Conservation (phyloP, 768 basidiomycete species). For the Leccinellum albellum region DNA sequence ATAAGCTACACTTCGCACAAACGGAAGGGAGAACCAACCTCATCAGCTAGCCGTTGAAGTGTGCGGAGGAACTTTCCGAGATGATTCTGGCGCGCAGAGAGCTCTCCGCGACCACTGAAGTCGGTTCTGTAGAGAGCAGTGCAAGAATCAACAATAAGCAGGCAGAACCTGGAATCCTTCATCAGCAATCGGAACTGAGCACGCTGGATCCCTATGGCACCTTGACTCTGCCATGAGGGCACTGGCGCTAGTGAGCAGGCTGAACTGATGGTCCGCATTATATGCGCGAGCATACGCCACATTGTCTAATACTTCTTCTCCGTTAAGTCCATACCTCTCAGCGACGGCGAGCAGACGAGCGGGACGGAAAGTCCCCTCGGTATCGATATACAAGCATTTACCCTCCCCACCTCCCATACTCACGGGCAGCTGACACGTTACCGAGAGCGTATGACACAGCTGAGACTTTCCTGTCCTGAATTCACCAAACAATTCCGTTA, state of each 20-base stretch:
- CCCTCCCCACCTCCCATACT: conserved; percentile 99
- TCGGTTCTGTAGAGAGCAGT: conserved; percentile 95
- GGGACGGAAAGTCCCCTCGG: conserved; percentile 98
- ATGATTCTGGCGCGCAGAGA: conserved; percentile 93
- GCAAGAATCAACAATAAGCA: conserved; percentile 94
- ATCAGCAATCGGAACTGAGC: conserved; percentile 5
- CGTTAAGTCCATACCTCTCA: conserved; percentile 93
- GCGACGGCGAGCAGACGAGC: conserved; percentile 92
- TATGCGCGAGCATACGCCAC: conserved; percentile 98
- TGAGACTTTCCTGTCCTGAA: conserved; percentile 99
- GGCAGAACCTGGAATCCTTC: conserved; percentile 68
- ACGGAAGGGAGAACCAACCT: conserved; percentile 50
- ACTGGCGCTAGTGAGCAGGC: conserved; percentile 85
- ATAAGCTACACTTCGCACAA: conserved; percentile 3
- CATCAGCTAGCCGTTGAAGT: conserved; percentile 90
- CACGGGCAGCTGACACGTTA: conserved; percentile 95
- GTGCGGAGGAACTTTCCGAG: conserved; percentile 93
- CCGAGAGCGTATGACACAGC: conserved; percentile 95
- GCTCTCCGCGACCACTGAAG: conserved; percentile 91
- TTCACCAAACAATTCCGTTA: conserved; percentile 97
- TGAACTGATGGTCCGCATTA: conserved; percentile 95
- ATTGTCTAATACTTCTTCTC: conserved; percentile 97
- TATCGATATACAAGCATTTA: conserved; percentile 98
- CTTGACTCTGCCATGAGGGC: conserved; percentile 99
- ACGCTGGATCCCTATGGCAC: conserved; percentile 41